A percentile compares a stretch with the other conserved stretches of the same genome.
These are phyloP conservation scores for Debaryomyces prosopidis DNA, from an alignment of 805 yeast species.

Conservation along the genomic window DNA sequence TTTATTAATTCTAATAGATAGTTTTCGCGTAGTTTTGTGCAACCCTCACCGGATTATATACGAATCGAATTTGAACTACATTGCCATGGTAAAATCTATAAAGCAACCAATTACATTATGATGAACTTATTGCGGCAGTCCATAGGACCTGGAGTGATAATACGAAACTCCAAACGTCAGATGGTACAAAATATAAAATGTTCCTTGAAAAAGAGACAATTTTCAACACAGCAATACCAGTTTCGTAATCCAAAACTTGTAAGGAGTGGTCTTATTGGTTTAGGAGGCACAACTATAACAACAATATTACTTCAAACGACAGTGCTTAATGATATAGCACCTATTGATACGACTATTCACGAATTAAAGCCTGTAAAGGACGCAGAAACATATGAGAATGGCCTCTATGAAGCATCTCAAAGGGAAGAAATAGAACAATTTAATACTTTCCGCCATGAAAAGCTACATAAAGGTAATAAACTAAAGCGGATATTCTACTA, in stretches of 20 bases:
- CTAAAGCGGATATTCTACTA: conserved; percentile 33
- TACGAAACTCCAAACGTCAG: background rate
- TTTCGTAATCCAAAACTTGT: background rate
- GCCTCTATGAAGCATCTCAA: conserved; percentile 61
- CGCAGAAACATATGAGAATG: conserved; percentile 71
- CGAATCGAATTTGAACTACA: too few species aligned
- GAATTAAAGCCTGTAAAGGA: conserved; percentile 43
- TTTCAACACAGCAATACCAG: background rate
- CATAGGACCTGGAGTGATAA: background rate
- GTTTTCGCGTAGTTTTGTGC: background rate
- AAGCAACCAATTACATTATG: background rate
- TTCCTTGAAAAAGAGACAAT: background rate
- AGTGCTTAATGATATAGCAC: conserved; percentile 29
- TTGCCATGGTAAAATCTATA: too few species aligned
- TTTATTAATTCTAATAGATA: background rate
- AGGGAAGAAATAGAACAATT: conserved; percentile 47
- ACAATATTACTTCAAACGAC: background rate
- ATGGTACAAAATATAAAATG: background rate
- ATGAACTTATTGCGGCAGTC: background rate
- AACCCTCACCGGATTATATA: background rate
- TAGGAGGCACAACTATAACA: conserved; percentile 4
- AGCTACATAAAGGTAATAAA: conserved; percentile 18
- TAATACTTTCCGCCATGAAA: conserved; percentile 28
- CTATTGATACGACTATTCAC: conserved; percentile 34
- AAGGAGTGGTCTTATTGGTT: conserved; percentile 6